Conservation (phyloP, 257 asterid species). For the Striga asiatica region DNA sequence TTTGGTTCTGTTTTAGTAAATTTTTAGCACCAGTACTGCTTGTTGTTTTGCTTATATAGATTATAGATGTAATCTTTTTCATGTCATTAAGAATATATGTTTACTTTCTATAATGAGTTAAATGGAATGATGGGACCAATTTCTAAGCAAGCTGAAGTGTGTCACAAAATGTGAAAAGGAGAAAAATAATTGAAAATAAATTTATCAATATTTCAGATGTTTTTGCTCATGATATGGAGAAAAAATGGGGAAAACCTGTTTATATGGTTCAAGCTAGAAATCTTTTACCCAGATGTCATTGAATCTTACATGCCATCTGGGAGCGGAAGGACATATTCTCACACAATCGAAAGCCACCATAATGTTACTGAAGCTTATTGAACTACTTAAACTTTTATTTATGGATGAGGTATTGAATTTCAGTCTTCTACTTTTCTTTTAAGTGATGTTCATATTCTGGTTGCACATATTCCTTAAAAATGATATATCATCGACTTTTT, state of each 20-base stretch:
- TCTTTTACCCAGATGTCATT: slow-evolving; percentile 90
- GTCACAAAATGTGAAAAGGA: slow-evolving; percentile 91
- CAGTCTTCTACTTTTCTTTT: background rate
- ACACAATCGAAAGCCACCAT: slow-evolving; percentile 95
- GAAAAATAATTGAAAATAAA: slow-evolving; percentile 87
- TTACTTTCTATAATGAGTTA: no score
- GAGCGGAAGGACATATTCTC: slow-evolving; percentile 91
- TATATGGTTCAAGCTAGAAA: slow-evolving; percentile 95
- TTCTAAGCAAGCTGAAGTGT: slow-evolving; percentile 80
- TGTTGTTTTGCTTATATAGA: no score
- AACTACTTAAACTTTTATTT: slow-evolving; percentile 88
- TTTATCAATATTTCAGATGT: slow-evolving; percentile 74
- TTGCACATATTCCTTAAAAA: background rate
- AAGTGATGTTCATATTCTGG: background rate
- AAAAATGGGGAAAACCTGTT: slow-evolving; percentile 60
- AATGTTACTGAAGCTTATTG: slow-evolving; percentile 85
- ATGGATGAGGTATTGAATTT: slow-evolving; percentile 73
- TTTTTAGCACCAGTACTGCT: no score
- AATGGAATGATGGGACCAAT: no score
- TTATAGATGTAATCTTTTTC: no score
- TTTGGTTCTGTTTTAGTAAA: no score
- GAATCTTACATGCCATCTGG: slow-evolving; percentile 99
- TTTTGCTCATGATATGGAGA: slow-evolving; percentile 64
- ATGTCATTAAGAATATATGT: no score
- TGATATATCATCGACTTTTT: background rate